Evolutionary conservation across 257 asterid species (phyloP).

Genomic region (Ballota nigra): DNA sequence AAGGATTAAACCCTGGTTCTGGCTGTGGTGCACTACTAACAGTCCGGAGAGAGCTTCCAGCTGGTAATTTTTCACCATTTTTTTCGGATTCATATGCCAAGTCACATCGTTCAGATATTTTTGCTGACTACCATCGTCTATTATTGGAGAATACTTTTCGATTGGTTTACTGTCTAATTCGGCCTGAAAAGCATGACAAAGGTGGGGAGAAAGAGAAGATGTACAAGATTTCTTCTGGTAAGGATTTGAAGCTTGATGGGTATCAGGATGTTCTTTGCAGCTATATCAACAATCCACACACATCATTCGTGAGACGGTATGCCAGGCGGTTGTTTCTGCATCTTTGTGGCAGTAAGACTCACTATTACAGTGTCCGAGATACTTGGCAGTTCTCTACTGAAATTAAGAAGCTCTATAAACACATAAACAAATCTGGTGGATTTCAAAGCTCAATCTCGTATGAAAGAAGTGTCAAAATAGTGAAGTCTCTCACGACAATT

Average conservation of each 20-base stretch:
- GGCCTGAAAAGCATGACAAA: slow-evolving; percentile 98
- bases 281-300: slow-evolving; percentile 89
- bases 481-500: slow-evolving; percentile 79
- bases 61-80: slow-evolving; percentile 94
- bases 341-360: slow-evolving; percentile 97
- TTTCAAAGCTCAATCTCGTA: slow-evolving; percentile 81
- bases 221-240: slow-evolving; percentile 54
- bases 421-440: slow-evolving; percentile 89
- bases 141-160: slow-evolving; percentile 90
- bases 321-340: slow-evolving; percentile 97
- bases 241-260: slow-evolving; percentile 95
- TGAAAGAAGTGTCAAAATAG: slow-evolving; percentile 94
- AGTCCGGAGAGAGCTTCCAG: slow-evolving; percentile 89
- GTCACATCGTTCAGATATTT: slow-evolving; percentile 87
- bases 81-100: slow-evolving; percentile 94
- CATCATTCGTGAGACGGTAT: slow-evolving; percentile 83
- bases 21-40: slow-evolving; percentile 91
- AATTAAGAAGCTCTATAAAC: slow-evolving; percentile 85
- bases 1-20: slow-evolving; percentile 60
- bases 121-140: slow-evolving; percentile 86
- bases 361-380: slow-evolving; percentile 93
- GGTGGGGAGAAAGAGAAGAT: slow-evolving; percentile 85
- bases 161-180: slow-evolving; percentile 86
- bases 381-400: slow-evolving; percentile 94
- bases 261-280: slow-evolving; percentile 97